These are phyloP conservation scores for Parietaria judaica DNA, from an alignment of 306 rosid species.

Conservation along the genomic window DNA sequence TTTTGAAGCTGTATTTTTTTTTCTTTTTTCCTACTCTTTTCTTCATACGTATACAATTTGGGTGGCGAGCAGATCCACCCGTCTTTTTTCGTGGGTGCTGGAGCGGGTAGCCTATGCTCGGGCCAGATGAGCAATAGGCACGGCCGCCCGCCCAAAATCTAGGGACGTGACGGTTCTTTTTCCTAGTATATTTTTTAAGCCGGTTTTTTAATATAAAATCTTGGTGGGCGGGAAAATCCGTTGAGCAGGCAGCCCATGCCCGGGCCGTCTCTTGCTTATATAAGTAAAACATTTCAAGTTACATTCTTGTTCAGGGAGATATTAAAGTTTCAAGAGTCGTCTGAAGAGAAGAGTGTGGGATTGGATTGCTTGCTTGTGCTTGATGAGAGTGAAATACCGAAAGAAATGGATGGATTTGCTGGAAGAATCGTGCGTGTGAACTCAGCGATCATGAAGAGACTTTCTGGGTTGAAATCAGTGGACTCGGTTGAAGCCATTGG, in stretches of 20 bases:
- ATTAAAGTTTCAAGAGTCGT: constrained; percentile 50
- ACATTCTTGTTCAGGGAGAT: constrained; percentile 55
- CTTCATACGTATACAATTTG: too few relatives aligned
- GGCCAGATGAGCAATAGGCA: too few relatives aligned
- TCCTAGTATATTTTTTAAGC: too few relatives aligned
- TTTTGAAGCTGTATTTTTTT: too few relatives aligned
- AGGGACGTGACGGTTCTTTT: too few relatives aligned
- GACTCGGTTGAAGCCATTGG: constrained; percentile 79
- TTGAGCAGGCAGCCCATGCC: too few relatives aligned
- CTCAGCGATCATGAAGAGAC: constrained; percentile 60
- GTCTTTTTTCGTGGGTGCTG: too few relatives aligned
- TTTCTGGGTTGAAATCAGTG: constrained; percentile 66
- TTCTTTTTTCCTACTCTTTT: too few relatives aligned
- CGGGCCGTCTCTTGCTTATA: too few relatives aligned
- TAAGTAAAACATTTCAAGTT: not conserved
- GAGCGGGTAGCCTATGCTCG: too few relatives aligned
- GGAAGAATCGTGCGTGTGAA: constrained; percentile 50
- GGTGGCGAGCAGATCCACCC: too few relatives aligned
- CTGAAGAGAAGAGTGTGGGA: constrained; percentile 34
- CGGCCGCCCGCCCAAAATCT: too few relatives aligned
- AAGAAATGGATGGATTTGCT: constrained; percentile 40
- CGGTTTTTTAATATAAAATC: not conserved
- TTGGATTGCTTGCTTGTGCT: constrained; percentile 69
- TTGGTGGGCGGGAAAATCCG: not conserved
- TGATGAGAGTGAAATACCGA: constrained; percentile 51